phyloP scores from a whole-genome alignment of 1,284 basidiomycete species.

The Ceratobasidium sp. region DNA sequence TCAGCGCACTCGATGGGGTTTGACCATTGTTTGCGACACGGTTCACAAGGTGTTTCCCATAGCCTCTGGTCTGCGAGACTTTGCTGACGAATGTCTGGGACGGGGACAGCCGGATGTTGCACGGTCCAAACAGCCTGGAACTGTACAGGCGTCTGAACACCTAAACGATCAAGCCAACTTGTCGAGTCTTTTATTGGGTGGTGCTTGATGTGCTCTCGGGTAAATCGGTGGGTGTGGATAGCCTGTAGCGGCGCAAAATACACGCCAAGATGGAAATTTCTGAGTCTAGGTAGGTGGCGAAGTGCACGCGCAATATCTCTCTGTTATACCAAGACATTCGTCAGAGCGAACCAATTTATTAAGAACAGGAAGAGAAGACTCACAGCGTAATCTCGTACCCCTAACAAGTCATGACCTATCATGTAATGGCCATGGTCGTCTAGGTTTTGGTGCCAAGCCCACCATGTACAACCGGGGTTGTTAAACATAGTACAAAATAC shows the following conservation, averaged over 20 bases:
- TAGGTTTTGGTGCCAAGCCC: background rate
- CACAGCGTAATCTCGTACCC: too few species aligned
- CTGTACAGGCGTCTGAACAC: background rate
- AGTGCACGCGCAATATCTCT: background rate
- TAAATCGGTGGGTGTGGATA: too few species aligned
- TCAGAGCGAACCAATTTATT: background rate
- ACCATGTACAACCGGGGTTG: conserved; percentile 14
- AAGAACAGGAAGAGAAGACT: background rate
- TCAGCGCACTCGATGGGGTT: background rate
- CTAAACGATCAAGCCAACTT: background rate
- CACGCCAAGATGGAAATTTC: background rate
- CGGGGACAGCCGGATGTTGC: background rate
- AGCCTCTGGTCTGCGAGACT: background rate
- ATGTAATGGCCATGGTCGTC: conserved; percentile 19
- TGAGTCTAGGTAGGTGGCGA: background rate
- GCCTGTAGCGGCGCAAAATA: too few species aligned
- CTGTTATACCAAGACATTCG: background rate
- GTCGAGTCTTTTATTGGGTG: background rate
- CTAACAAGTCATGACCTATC: background rate
- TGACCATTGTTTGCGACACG: background rate
- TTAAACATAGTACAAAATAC: conserved; percentile 34
- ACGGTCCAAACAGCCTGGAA: background rate
- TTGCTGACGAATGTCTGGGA: background rate
- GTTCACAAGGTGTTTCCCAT: background rate
- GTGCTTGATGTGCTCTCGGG: background rate